phyloP scores from a whole-genome alignment of 2,329 filamentous ascomycete genomes.

The Aureobasidium subglaciale region DNA sequence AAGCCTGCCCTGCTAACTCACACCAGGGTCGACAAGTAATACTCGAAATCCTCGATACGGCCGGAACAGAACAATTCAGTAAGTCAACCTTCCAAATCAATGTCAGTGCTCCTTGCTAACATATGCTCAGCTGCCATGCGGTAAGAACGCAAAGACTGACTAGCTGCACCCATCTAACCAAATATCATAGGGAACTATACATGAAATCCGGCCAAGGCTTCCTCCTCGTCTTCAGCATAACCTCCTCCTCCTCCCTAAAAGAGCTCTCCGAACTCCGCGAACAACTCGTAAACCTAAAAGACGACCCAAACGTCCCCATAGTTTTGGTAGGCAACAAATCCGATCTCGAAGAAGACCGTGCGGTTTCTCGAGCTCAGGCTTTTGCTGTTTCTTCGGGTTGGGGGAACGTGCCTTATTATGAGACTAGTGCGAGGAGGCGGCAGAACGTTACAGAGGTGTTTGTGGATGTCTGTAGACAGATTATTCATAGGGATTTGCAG shows the following conservation, averaged over 20 bases:
- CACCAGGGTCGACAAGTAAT: conserved; percentile 75
- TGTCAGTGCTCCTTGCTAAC: conserved; percentile 18
- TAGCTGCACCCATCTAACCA: neutral
- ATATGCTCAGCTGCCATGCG: conserved; percentile 47
- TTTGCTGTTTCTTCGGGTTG: conserved; percentile 82
- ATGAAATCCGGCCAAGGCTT: conserved; percentile 94
- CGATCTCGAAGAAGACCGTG: conserved; percentile 78
- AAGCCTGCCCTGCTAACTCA: neutral
- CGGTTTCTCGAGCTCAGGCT: conserved; percentile 68
- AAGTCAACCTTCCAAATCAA: conserved; percentile 32
- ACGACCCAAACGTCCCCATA: conserved; percentile 64
- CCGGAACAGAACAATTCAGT: conserved; percentile 91
- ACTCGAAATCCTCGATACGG: conserved; percentile 85
- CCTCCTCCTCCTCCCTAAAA: conserved; percentile 71
- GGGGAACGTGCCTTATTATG: conserved; percentile 83
- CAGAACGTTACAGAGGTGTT: conserved; percentile 91
- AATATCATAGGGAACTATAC: conserved; percentile 63
- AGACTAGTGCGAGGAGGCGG: conserved; percentile 73
- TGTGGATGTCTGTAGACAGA: conserved; percentile 34
- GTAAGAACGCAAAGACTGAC: conserved; percentile 29
- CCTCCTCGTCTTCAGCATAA: conserved; percentile 86
- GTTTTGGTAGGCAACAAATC: conserved; percentile 91
- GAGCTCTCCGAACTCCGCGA: conserved; percentile 77
- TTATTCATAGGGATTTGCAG: conserved; percentile 25
- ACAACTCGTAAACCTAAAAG: conserved; percentile 86